phyloP scores from a whole-genome alignment of 2,329 filamentous ascomycete species.

The Colletotrichum gloeosporioides region DNA sequence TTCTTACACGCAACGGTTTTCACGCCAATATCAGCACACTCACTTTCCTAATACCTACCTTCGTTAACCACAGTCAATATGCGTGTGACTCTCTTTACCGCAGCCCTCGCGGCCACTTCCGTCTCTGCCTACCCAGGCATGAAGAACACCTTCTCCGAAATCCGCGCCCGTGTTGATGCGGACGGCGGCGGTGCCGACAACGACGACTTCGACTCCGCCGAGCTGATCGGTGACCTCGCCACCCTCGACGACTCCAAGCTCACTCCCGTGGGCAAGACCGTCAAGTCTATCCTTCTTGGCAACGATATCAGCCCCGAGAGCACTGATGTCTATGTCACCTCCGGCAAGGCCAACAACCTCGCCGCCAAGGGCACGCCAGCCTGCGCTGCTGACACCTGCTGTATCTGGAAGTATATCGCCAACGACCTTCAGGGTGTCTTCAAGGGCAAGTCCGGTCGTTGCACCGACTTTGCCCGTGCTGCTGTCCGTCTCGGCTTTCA shows the following conservation, averaged over 20 bases:
- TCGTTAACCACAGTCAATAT: conserved; percentile 27
- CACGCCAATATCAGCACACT: neutral
- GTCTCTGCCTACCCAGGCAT: conserved; percentile 23
- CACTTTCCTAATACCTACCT: neutral
- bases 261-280: conserved; percentile 37
- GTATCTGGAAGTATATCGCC: conserved; percentile 48
- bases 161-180: conserved; percentile 17
- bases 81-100: conserved; percentile 10
- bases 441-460: conserved; percentile 40
- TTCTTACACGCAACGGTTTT: neutral
- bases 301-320: conserved; percentile 29
- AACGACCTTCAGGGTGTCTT: conserved; percentile 41
- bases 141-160: conserved; percentile 22
- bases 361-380: conserved; percentile 28
- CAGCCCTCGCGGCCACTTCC: conserved; percentile 16
- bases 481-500: conserved; percentile 54
- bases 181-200: conserved; percentile 2
- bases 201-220: conserved; percentile 8
- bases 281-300: conserved; percentile 42
- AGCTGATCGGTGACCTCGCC: conserved; percentile 42
- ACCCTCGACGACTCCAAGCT: conserved; percentile 33
- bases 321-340: conserved; percentile 21
- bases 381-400: conserved; percentile 46
- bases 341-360: neutral
- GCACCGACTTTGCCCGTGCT: conserved; percentile 46